phyloP scores from a whole-genome alignment of 2,329 filamentous ascomycete genomes.

The Penicillium sp. region DNA sequence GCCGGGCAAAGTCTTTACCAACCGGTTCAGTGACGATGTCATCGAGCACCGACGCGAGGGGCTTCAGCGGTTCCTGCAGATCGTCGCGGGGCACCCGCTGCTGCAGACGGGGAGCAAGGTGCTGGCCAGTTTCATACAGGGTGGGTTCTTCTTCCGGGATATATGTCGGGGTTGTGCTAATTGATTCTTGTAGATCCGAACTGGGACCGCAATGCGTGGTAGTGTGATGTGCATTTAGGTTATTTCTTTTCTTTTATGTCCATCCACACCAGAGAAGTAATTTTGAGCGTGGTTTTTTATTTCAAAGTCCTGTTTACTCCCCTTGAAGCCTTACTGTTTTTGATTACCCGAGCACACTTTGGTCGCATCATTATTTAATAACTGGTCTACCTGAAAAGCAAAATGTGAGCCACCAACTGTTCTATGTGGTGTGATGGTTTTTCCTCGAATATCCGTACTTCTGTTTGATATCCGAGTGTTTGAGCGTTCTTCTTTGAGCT shows the following conservation, averaged over 20 bases:
- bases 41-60: slow-evolving; percentile 91
- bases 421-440: background rate
- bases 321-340: background rate
- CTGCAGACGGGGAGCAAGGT: slow-evolving; percentile 98
- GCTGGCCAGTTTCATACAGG: slow-evolving; percentile 91
- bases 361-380: background rate
- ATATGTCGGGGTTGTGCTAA: slow-evolving; percentile 9
- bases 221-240: slow-evolving; percentile 12
- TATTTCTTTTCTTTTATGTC: slow-evolving; percentile 1
- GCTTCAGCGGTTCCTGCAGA: slow-evolving; percentile 91
- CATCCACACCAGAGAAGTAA: slow-evolving; percentile 3
- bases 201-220: slow-evolving; percentile 91
- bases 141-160: slow-evolving; percentile 46
- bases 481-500: background rate
- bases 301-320: background rate
- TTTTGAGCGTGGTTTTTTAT: slow-evolving; percentile 8
- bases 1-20: slow-evolving; percentile 96
- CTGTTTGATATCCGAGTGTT: background rate
- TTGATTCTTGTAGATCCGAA: slow-evolving; percentile 41
- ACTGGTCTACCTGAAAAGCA: background rate
- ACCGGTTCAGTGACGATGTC: slow-evolving; percentile 95
- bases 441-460: background rate
- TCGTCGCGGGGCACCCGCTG: slow-evolving; percentile 92
- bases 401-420: background rate
- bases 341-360: background rate